A percentile compares a stretch with the other conserved stretches of the same genome.
phyloP scores from a whole-genome alignment of 164 flowering plant genomes.

The Chimonanthus salicifolius region DNA sequence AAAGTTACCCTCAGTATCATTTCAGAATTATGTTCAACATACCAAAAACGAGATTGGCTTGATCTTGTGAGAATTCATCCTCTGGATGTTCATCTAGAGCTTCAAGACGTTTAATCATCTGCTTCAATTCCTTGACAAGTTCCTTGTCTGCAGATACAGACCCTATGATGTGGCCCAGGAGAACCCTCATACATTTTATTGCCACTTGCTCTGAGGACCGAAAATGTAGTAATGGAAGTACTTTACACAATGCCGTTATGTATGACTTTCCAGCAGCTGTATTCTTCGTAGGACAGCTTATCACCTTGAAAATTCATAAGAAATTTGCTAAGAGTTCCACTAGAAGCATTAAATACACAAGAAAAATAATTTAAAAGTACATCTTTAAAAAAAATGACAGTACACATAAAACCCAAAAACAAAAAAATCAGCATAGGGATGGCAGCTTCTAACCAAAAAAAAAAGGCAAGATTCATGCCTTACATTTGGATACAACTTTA shows the following conservation, averaged over 20 bases:
- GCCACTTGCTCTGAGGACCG: constrained; percentile 60
- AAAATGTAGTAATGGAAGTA: constrained; percentile 53
- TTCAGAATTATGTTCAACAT: constrained; percentile 9
- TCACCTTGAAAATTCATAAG: constrained; percentile 39
- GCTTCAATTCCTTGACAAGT: constrained; percentile 60
- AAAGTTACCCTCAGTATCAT: not conserved
- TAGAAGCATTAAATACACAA: not conserved
- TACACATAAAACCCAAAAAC: not conserved
- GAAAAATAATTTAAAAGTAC: not conserved
- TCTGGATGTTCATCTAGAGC: constrained; percentile 55
- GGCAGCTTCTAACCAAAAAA: too few relatives aligned
- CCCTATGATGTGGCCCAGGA: constrained; percentile 42
- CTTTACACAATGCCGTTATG: constrained; percentile 58
- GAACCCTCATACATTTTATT: constrained; percentile 59
- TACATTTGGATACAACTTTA: not conserved
- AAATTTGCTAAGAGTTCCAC: not conserved
- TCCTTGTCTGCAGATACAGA: constrained; percentile 59
- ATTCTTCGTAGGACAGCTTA: constrained; percentile 57
- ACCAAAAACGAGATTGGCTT: constrained; percentile 56
- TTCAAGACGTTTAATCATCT: constrained; percentile 54
- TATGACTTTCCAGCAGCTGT: constrained; percentile 78
- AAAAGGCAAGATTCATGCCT: not conserved
- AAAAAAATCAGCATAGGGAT: not conserved
- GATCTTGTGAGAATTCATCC: constrained; percentile 43
- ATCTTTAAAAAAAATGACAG: not conserved